phyloP scores from a whole-genome alignment of 257 asterid genomes.

The Haberlea rhodopensis region DNA sequence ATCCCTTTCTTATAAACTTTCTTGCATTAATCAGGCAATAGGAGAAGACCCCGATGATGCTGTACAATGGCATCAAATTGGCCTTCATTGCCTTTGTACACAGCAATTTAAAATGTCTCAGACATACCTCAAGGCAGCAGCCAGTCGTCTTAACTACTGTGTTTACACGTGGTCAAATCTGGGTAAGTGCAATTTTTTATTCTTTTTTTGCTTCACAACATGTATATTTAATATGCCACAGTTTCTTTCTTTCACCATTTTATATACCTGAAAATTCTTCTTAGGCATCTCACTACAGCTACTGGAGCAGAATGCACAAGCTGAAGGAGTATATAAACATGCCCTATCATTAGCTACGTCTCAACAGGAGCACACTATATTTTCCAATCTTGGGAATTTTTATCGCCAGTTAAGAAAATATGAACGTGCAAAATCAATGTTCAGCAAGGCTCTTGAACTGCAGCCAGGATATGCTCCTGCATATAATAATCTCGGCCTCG shows the following conservation, averaged over 20 bases:
- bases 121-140: constrained; percentile 83
- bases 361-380: constrained; percentile 68
- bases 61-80: constrained; percentile 96
- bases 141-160: constrained; percentile 64
- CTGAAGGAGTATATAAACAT: constrained; percentile 81
- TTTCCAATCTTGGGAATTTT: constrained; percentile 84
- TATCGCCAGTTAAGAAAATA: constrained; percentile 69
- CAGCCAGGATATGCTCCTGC: constrained; percentile 99
- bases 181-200: constrained; percentile 44
- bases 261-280: constrained; percentile 18
- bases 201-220: constrained; percentile 11
- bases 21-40: constrained; percentile 53
- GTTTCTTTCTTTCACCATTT: constrained; percentile 5
- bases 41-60: constrained; percentile 95
- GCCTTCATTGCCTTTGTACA: constrained; percentile 83
- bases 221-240: not conserved
- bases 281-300: constrained; percentile 88
- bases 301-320: constrained; percentile 59
- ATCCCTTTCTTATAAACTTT: not conserved
- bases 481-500: constrained; percentile 94
- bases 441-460: constrained; percentile 81
- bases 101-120: constrained; percentile 79
- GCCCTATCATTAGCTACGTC: constrained; percentile 71
- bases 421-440: constrained; percentile 81
- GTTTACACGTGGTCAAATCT: constrained; percentile 95